Evolutionary conservation across 2,329 filamentous ascomycete genomes (phyloP), one percentile per base, ranked within the genome.

Genomic region (Golovinomyces cichoracearum): DNA sequence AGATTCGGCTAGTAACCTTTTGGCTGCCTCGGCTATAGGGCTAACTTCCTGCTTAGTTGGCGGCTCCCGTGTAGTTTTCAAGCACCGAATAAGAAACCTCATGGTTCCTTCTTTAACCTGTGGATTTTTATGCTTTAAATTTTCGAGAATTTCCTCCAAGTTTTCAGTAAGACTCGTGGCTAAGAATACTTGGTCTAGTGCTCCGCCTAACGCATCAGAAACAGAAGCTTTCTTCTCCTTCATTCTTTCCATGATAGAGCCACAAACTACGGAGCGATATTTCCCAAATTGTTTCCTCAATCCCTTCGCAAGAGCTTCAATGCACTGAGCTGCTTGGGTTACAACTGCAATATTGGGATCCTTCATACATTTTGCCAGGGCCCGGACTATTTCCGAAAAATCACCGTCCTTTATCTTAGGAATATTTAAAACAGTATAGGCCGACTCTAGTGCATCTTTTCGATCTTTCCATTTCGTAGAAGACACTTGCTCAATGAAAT

Each of bases 401-500:
- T 83, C 80, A 5, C 76, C 83, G 56, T 95, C 88, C 63, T 93
- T 92, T 62, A 98, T 93, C 52, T 80, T 74, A 13, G 88, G 85
- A 37, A 92, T 79, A 57, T 93, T 92, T 49, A 93, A 64, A 2
- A 76, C 71, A 13, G 73, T 73, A 56, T 78, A 80, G 0, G 94
- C 70, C 9, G 75, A 83, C 52, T 98, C 90, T 2, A 95, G 70
- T 0, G 83, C 83, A 56, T 98, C 90, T 63, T 98, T 98, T 52
- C 90, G 73, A 56, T 98, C 92, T 61, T 98, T 98, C 90, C 90
- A 98, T 62, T 98, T 98, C 0, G 86, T 79, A 9, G 88, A 95
- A 0, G 73, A 79, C 26, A 98, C 67, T 51, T 80, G 77, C 21
- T 98, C 90, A 54, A 75, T 72, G 54, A 94, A 86, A 60, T 85